Percentiles rank a stretch among this genome's conserved stretches.
Evolutionary conservation across 805 yeast species (phyloP).

Genomic region (Lachancea quebecensis): DNA sequence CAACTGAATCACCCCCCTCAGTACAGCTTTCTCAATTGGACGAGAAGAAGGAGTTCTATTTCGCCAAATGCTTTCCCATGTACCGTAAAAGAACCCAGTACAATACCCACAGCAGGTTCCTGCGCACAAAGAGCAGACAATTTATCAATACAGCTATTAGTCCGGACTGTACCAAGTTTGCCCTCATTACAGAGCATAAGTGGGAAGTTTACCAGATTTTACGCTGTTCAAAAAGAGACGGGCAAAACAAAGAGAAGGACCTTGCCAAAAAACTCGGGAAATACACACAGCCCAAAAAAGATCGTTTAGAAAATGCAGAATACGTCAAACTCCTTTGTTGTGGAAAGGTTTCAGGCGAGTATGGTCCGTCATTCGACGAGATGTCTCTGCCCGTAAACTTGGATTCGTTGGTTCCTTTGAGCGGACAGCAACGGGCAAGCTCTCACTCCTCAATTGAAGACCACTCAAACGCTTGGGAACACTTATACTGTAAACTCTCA

Average conservation of each 20-base stretch:
- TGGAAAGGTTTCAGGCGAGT: constrained; percentile 65
- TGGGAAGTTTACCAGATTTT: constrained; percentile 69
- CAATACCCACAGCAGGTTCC: constrained; percentile 45
- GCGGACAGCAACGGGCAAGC: constrained; percentile 10
- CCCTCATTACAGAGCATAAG: constrained; percentile 54
- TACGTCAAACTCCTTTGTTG: constrained; percentile 56
- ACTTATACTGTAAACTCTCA: constrained; percentile 52
- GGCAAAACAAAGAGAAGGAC: not conserved
- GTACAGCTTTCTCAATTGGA: constrained; percentile 16
- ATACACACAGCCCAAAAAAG: constrained; percentile 31
- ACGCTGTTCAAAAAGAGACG: not conserved
- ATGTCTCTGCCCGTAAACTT: constrained; percentile 25
- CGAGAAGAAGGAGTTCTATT: constrained; percentile 53
- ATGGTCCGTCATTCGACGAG: constrained; percentile 44
- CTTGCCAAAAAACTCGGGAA: not conserved
- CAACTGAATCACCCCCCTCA: constrained; percentile 1
- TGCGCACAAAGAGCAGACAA: constrained; percentile 41
- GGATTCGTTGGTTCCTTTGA: constrained; percentile 11
- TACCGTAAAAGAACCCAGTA: constrained; percentile 57
- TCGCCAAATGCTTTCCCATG: constrained; percentile 76
- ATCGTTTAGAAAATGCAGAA: constrained; percentile 22
- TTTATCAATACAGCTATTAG: constrained; percentile 54
- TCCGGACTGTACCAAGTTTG: constrained; percentile 58
- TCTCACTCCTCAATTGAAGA: constrained; percentile 2
- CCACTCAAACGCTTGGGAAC: constrained; percentile 43